A percentile compares a stretch with the other conserved stretches of the same genome.
These are phyloP conservation scores for Talaromyces nanjingensis DNA, from an alignment of 495 filamentous ascomycete genomes.

Conservation along the genomic window DNA sequence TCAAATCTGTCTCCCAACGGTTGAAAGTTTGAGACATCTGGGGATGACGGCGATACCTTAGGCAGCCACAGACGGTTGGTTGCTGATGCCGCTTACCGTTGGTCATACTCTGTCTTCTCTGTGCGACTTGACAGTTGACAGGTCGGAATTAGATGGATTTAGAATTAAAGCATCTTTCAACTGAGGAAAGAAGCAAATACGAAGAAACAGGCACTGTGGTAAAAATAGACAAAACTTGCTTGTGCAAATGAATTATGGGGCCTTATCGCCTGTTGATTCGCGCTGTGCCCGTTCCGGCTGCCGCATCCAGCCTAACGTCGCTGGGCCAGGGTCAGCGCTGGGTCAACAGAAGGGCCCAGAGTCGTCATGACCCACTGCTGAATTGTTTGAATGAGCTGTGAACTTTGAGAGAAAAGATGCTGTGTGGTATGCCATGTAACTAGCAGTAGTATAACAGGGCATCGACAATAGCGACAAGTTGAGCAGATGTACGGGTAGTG, in stretches of 20 bases:
- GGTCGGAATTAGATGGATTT: neutral
- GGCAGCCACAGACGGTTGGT: neutral
- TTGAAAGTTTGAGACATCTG: neutral
- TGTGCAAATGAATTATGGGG: slow-evolving; percentile 1
- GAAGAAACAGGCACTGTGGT: no score
- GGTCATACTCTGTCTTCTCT: neutral
- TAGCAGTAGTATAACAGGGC: neutral
- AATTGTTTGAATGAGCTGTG: neutral
- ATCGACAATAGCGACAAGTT: neutral
- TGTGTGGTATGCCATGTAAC: neutral
- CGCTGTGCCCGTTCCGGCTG: slow-evolving; percentile 5
- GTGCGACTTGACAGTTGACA: neutral
- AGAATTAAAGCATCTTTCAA: neutral
- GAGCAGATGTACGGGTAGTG: neutral
- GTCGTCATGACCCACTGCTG: neutral
- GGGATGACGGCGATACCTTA: neutral
- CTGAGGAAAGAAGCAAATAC: neutral
- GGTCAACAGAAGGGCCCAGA: neutral
- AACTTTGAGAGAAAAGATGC: neutral
- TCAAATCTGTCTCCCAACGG: neutral
- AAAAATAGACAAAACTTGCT: slow-evolving; percentile 5
- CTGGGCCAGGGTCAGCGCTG: neutral
- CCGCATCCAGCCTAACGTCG: slow-evolving; percentile 6
- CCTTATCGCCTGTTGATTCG: slow-evolving; percentile 4
- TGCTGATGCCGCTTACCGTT: neutral